Conservation (phyloP, 2,329 filamentous ascomycete species). For the Chrysoporthe deuterocubensis region DNA sequence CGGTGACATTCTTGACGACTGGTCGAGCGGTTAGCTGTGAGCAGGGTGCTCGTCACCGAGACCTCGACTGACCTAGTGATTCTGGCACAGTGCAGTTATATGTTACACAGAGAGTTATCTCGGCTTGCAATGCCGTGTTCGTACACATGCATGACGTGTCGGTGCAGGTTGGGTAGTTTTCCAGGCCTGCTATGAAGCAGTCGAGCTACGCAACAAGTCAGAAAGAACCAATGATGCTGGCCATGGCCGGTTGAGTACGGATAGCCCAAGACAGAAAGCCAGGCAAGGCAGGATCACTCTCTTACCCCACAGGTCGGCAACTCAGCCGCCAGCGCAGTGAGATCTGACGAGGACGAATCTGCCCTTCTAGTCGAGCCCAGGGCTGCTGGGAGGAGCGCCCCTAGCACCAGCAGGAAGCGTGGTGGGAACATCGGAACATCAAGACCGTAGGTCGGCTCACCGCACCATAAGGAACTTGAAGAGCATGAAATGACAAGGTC, state of each 20-base stretch:
- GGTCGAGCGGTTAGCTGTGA: constrained; percentile 5
- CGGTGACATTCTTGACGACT: constrained; percentile 27
- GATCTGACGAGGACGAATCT: constrained; percentile 16
- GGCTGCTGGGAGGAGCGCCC: constrained; percentile 9
- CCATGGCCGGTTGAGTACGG: too few species aligned
- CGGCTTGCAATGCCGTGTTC: constrained; percentile 10
- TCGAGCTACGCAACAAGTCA: constrained; percentile 3
- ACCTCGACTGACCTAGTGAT: constrained; percentile 1
- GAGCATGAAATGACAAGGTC: not conserved
- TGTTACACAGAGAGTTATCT: constrained; percentile 21
- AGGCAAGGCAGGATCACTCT: too few species aligned
- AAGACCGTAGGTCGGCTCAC: not conserved
- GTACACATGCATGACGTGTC: constrained; percentile 21
- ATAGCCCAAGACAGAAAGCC: too few species aligned
- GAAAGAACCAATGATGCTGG: not conserved
- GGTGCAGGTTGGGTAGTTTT: constrained; percentile 16
- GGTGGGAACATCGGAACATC: constrained; percentile 16
- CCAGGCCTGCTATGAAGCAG: constrained; percentile 16
- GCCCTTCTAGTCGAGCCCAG: constrained; percentile 10
- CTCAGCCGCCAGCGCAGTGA: constrained; percentile 20
- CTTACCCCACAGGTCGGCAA: constrained; percentile 26
- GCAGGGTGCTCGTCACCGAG: too few species aligned
- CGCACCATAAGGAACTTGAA: not conserved
- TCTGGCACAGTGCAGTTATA: constrained; percentile 20
- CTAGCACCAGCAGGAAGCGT: constrained; percentile 12